Evolutionary conservation across 2,329 filamentous ascomycete species (phyloP).

Genomic region (Apiospora pterosperma): DNA sequence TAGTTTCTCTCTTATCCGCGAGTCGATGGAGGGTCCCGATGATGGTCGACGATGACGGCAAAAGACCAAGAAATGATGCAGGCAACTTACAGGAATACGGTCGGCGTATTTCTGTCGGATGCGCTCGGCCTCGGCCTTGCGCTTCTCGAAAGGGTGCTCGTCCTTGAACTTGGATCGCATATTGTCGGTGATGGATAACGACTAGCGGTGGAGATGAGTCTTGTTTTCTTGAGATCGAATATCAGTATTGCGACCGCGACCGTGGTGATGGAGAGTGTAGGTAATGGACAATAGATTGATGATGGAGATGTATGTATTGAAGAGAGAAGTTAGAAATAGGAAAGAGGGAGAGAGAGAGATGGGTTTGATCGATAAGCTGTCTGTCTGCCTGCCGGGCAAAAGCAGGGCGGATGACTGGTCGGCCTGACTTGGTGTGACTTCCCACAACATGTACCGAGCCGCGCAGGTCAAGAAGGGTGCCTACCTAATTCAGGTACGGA

Average conservation of each 20-base stretch:
- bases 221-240: background rate
- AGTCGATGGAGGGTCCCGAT: background rate
- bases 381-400: background rate
- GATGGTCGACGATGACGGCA: background rate
- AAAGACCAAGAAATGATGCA: constrained; percentile 11
- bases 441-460: background rate
- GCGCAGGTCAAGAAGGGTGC: too few relatives aligned
- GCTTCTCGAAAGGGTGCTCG: constrained; percentile 99
- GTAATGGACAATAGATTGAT: background rate
- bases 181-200: constrained; percentile 37
- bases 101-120: constrained; percentile 99
- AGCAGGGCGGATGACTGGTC: constrained; percentile 3
- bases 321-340: background rate
- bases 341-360: background rate
- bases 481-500: background rate
- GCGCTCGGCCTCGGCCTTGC: constrained; percentile 99
- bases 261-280: background rate
- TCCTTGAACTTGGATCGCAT: constrained; percentile 99
- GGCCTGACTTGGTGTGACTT: background rate
- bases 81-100: constrained; percentile 83
- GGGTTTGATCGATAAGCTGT: background rate
- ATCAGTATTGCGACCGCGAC: background rate
- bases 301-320: background rate
- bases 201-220: background rate
- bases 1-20: background rate